Evolutionary conservation across 768 basidiomycete genomes (phyloP), one percentile per base, ranked within the genome.

Genomic region (Lentinula edodes): DNA sequence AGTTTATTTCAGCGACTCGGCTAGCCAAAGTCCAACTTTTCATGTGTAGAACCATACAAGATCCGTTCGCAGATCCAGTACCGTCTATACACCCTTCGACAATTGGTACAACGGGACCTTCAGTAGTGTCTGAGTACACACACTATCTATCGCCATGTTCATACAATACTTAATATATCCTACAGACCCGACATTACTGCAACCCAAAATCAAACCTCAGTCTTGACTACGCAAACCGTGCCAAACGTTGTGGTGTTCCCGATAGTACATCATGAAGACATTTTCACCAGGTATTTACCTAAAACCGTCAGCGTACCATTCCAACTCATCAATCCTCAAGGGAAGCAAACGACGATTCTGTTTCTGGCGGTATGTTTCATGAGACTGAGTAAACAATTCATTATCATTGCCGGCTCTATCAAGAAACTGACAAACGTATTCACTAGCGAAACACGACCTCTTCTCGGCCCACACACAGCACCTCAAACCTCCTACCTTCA

Each of bases 371-470:
- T 39, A 13, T 39, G 7, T 9, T 10, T 52, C 35, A 7, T 15
- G 35, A 52, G n/a, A 34, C 35, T 35, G 32, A 32, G 35, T 36
- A 15, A 52, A 23, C 32, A 52, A 15, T 16, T 12, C 6, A 15
- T 13, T 52, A n/a, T 52, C 13, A 10, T 15, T 18, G 34, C 46
- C 10, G 16, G 35, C 39, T 23, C 18, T 18, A n/a, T 13, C 3
- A 8, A 10, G n/a, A 36, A 15, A 16, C 41, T 57, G 45, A 42
- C 36, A 38, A 36, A 5, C 36, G 1, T 13, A 9, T 13, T 32
- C 20, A 7, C 9, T n/a, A 87, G 86, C 63, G 86, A 87, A 72
- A 75, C 76, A 0, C 76, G 73, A 12, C 86, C 86, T 2, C 75
- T 87, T 10, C 76, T 86, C 9, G 74, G 75, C 16, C 69, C 72